These are phyloP conservation scores for Elsinoe perseae DNA, from an alignment of 2,329 filamentous ascomycete genomes.

Conservation along the genomic window DNA sequence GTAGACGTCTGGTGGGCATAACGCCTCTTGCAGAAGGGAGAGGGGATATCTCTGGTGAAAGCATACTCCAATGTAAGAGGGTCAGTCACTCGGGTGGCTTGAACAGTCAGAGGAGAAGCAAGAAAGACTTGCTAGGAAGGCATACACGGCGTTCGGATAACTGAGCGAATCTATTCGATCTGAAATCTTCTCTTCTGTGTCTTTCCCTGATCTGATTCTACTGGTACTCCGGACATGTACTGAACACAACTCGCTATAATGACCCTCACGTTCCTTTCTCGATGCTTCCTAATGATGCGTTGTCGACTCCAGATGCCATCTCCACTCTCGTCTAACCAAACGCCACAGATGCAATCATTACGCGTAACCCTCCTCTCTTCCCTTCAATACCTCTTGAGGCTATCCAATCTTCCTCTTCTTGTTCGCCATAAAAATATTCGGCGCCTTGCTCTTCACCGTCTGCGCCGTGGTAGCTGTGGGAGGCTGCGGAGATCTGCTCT, in stretches of 20 bases:
- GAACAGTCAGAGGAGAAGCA: not conserved
- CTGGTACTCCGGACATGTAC: not conserved
- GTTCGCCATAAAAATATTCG: slow-evolving; percentile 13
- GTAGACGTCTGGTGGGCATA: not conserved
- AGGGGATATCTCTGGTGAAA: too few relatives aligned
- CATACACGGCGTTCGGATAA: slow-evolving; percentile 10
- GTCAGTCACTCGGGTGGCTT: too few relatives aligned
- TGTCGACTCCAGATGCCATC: not conserved
- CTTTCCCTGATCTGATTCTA: not conserved
- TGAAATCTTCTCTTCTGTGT: not conserved
- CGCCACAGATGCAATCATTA: not conserved
- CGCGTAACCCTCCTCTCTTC: not conserved
- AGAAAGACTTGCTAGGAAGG: not conserved
- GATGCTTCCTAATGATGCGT: not conserved
- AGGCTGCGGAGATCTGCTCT: slow-evolving; percentile 5
- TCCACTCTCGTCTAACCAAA: not conserved
- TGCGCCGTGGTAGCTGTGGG: not conserved
- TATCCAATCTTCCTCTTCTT: slow-evolving; percentile 9
- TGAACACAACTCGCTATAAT: not conserved
- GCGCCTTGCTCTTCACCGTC: slow-evolving; percentile 14
- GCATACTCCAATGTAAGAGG: too few relatives aligned
- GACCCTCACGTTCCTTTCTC: not conserved
- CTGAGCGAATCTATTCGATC: slow-evolving; percentile 6
- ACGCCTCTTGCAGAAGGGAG: not conserved
- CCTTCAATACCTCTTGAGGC: not conserved